Base-by-base conservation (phyloP, 1,284 basidiomycete species). In the Schizophyllum amplum region DNA sequence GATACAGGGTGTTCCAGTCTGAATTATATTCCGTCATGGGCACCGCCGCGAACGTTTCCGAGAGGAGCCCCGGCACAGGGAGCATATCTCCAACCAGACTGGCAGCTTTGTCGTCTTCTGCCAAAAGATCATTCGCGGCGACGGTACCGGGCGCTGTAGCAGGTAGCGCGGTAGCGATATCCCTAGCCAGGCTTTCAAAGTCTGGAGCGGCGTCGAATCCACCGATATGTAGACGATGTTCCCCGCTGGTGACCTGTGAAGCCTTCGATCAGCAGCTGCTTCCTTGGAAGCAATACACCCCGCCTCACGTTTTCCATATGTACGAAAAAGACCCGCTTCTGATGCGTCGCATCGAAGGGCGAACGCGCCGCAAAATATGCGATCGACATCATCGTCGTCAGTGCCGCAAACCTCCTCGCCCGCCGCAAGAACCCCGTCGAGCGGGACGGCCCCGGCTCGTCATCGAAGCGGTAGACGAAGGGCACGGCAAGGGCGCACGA, bases 1-100 rank as follows among this genome's bases (percentile, higher is more conserved):
- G 92, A 71, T 94, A 96, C 25, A 98, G 69, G 1, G 84, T 76
- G 71, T 94, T 91, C 92, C 92, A 95, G 63, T 93, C 91, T 17
- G 78, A 72, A 60, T 88, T 89, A 66, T 84, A 79, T 52, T 83
- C 80, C 62, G 86, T 73, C 83, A 90, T 85, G 4, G 75, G 67
- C 7, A 84, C 74, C 1, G 73, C 75, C 5, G 76, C 75, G 48
- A 50, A 50, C 33, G 75, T 72, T 17, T 42, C 33, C 15, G 66
- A 63, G 4, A n/a, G 42, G 4, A 23, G 25, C 17, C 20, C 55
- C 13, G 33, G 33, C 13, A 42, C 2, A 17, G 33, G 33, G 33
- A 42, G 33, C 33, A 42, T 17, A 9, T 42, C 33, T 9, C 33
- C 33, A 17, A 42, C 33, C 33, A 42, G 7, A 17, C 17, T 17